These are phyloP conservation scores for Hordeum marinum DNA, from an alignment of 176 grass and related monocot genomes.

Conservation along the genomic window DNA sequence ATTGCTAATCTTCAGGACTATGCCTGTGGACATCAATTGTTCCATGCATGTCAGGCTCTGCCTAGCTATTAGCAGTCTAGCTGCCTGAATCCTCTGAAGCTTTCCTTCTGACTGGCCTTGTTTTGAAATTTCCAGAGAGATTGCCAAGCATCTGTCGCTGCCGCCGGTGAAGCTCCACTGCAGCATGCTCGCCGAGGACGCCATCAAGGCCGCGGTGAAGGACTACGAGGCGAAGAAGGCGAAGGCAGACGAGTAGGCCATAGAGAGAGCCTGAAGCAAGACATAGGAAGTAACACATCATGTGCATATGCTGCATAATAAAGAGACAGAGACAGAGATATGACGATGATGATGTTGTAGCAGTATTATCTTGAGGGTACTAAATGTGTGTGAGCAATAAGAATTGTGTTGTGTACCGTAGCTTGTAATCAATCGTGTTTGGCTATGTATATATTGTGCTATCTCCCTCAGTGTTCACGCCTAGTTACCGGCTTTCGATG, in stretches of 20 bases:
- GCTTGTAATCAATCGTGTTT: background rate
- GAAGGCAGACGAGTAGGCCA: background rate
- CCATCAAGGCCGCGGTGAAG: conserved; percentile 83
- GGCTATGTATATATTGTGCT: background rate
- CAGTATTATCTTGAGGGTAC: background rate
- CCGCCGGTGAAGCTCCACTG: conserved; percentile 95
- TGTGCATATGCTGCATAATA: background rate
- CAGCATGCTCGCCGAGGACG: conserved; percentile 98
- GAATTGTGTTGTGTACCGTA: background rate
- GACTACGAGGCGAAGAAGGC: conserved; percentile 75
- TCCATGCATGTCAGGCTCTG: background rate
- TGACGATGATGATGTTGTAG: background rate
- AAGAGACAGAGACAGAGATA: background rate
- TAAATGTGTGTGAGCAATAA: background rate
- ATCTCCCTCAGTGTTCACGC: background rate
- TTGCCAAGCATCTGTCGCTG: conserved; percentile 82
- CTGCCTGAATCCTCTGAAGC: background rate
- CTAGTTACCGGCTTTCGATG: no score
- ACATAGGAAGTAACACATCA: background rate
- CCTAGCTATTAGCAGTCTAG: background rate
- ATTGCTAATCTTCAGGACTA: background rate
- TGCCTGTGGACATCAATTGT: background rate
- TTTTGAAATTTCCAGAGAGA: conserved; percentile 50
- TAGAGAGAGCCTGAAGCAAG: background rate
- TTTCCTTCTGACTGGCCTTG: background rate